phyloP scores from a whole-genome alignment of 257 asterid species.

The Euphrasia confusa region DNA sequence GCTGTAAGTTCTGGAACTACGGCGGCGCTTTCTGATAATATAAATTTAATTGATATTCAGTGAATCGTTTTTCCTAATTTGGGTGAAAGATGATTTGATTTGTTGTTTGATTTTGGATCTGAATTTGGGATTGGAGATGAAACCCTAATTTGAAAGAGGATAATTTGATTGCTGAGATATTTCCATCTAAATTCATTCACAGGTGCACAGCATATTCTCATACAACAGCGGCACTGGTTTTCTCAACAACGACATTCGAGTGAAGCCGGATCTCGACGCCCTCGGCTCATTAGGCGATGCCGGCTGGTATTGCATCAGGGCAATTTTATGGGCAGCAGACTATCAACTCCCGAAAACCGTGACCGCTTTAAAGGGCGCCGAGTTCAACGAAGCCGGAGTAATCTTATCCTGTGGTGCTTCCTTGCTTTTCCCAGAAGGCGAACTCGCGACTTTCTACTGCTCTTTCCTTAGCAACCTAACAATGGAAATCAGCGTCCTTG shows the following conservation, averaged over 20 bases:
- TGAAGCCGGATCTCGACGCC: conserved; percentile 35
- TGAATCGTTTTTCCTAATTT: too few relatives aligned
- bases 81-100: neutral
- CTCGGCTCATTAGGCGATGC: conserved; percentile 36
- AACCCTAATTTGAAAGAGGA: neutral
- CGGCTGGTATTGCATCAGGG: conserved; percentile 39
- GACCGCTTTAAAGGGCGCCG: conserved; percentile 23
- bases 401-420: conserved; percentile 35
- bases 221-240: conserved; percentile 25
- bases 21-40: too few relatives aligned
- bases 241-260: conserved; percentile 33
- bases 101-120: neutral
- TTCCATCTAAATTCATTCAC: neutral
- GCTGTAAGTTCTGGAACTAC: conserved; percentile 20
- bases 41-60: too few relatives aligned
- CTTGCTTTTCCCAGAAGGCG: conserved; percentile 17
- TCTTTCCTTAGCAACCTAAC: conserved; percentile 50
- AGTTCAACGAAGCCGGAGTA: conserved; percentile 31
- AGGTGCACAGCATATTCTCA: conserved; percentile 36
- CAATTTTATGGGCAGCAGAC: conserved; percentile 33
- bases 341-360: conserved; percentile 31
- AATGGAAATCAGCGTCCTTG: conserved; percentile 46
- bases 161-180: neutral
- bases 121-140: neutral
- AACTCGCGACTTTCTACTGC: conserved; percentile 48